Percentiles rank a stretch among this genome's conserved stretches.
Evolutionary conservation across 2,329 filamentous ascomycete genomes (phyloP).

Genomic region (Coleophoma eucalyptorum): DNA sequence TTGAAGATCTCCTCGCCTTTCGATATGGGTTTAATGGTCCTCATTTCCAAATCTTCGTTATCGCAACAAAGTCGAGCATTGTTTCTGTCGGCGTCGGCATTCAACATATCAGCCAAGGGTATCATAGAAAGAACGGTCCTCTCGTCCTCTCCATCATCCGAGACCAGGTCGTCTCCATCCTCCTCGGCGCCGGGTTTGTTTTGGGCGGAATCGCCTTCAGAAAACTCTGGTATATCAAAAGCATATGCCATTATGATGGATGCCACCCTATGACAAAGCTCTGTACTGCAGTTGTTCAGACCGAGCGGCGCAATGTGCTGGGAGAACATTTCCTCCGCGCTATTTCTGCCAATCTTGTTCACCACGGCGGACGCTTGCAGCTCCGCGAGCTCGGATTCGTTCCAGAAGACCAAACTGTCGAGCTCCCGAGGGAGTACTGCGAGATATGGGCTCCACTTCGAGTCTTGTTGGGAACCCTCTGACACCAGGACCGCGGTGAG

Average conservation of each 20-base stretch:
- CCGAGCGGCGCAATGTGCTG: conserved; percentile 50
- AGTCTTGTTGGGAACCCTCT: conserved; percentile 17
- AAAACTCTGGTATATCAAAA: conserved; percentile 51
- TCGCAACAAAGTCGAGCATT: conserved; percentile 45
- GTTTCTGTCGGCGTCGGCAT: conserved; percentile 63
- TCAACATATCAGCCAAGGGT: conserved; percentile 67
- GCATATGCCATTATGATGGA: conserved; percentile 71
- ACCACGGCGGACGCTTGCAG: conserved; percentile 62
- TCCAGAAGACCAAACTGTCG: conserved; percentile 70
- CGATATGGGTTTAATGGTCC: conserved; percentile 51
- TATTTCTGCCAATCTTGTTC: conserved; percentile 59
- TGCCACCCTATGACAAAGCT: conserved; percentile 58
- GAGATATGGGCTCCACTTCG: conserved; percentile 51
- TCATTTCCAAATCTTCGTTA: conserved; percentile 52
- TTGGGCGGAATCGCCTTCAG: conserved; percentile 3
- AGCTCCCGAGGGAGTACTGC: conserved; percentile 55
- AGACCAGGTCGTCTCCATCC: conserved; percentile 39
- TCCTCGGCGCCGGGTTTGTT: conserved; percentile 39
- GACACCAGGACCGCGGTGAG: conserved; percentile 17
- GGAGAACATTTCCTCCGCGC: conserved; percentile 54
- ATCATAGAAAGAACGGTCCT: conserved; percentile 58
- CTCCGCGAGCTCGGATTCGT: conserved; percentile 51
- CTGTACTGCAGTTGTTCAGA: conserved; percentile 34
- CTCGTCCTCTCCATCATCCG: conserved; percentile 42
- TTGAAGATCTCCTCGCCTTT: conserved; percentile 63